Base-by-base conservation (phyloP, 331 rosid genomes). In the Cydonia oblonga region DNA sequence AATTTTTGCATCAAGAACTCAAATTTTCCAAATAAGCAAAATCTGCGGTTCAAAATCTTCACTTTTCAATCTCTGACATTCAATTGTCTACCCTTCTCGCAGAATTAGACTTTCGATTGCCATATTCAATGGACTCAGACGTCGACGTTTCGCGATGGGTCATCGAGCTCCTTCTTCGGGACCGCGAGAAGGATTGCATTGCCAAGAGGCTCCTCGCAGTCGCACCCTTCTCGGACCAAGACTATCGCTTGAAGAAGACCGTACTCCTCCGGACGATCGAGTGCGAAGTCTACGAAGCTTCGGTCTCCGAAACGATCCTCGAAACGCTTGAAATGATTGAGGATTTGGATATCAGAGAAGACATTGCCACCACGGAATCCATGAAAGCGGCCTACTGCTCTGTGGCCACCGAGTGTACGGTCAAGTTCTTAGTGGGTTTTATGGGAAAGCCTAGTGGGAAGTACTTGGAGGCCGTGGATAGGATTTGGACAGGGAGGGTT, bases 351-450 rank as follows among this genome's bases (percentile, higher is more conserved):
- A 35, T 69, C 6, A 46, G 32, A 12, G 79, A 75, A 10, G 85
- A 75, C 8, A 14, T 69, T 75, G 29, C 84, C 1, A 29, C 51
- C 23, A 9, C 69, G 25, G 76, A 70, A 4, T 18, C 91, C 9
- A 82, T 84, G 81, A 84, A 76, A 20, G 78, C 74, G 0, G 96
- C 98, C 1, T 92, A 86, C 60, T 79, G 85, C 38, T 86, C 96
- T 0, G 86, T 92, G 51, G 91, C 96, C 8, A 80, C 89, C 25
- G 96, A 92, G 60, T 84, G 87, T 64, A 81, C 96, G 3, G 87
- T 72, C 58, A 80, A 79, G 69, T 76, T 58, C 54, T 46, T 86
- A 54, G 71, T 26, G 22, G 80, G 66, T 15, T 19, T 14, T 2
- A 28, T 60, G 13, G 65, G 71, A 15, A 65, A 23, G 52, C 82